Evolutionary conservation across 1,284 basidiomycete species (phyloP), one percentile per base, ranked within the genome.

Genomic region (Malassezia arunalokei): DNA sequence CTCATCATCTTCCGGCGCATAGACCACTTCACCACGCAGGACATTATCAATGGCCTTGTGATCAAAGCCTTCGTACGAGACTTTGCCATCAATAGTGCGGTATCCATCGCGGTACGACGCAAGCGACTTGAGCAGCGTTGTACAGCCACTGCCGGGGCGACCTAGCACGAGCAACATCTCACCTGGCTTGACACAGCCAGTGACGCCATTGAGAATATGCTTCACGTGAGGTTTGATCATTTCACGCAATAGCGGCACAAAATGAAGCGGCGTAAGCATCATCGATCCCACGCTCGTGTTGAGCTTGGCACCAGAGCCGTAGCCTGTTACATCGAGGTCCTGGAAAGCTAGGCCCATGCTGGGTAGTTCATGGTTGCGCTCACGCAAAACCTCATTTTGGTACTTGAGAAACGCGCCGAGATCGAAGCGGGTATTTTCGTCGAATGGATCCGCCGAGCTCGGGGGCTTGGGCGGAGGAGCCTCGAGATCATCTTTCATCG

Each of bases 111-210:
- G 51, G 48, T 67, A 67, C n/a, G 57, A 61, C 4, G 65, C 62
- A 24, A 69, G 55, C 15, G 64, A 58, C 51, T 67, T 67, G 52
- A 67, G 59, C 42, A 68, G 58, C 3, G 57, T 59, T 8, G 65
- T 66, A 51, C 65, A 68, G 1, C 67, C 67, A 40, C 60, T 51
- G 6, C 68, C 68, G 5, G 68, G 68, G 3, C 68, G 57, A 3
- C 68, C 66, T 15, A 70, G 61, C 3, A 70, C 66, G 32, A 70
- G 59, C 3, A 65, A 54, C 68, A 68, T 70, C 49, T 70, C 68
- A 9, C 68, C 68, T 0, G 68, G 65, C 53, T 62, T 62, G 46
- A 68, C 60, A 46, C 52, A 59, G 11, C 66, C 68, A 15, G 54
- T 57, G 30, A 68, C 55, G 35, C 58, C 56, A 41, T 63, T 30